Conservation (phyloP, 2,329 filamentous ascomycete species). For the Fusarium poae region DNA sequence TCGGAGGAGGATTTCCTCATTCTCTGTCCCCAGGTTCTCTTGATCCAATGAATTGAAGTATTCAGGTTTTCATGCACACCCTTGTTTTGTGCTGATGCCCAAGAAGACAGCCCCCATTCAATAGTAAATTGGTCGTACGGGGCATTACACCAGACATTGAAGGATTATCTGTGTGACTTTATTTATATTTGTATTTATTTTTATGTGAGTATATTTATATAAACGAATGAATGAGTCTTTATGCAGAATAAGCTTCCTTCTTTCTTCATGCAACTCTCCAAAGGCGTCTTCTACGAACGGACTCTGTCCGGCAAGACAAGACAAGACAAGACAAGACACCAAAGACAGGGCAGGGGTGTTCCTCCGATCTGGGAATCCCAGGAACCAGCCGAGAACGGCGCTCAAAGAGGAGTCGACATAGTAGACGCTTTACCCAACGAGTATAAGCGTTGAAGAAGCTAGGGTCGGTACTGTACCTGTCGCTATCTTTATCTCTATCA, state of each 20-base stretch:
- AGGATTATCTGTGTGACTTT: neutral
- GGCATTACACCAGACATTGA: neutral
- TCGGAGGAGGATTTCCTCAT: neutral
- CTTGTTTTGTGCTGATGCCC: conserved; percentile 24
- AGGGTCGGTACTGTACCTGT: conserved; percentile 37
- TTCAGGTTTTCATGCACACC: conserved; percentile 10
- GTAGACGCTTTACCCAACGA: conserved; percentile 13
- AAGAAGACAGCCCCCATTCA: conserved; percentile 21
- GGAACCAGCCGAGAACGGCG: conserved; percentile 44
- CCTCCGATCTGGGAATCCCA: conserved; percentile 34
- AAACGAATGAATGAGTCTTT: neutral
- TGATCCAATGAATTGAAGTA: conserved; percentile 19
- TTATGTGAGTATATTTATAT: neutral
- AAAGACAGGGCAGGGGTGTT: conserved; percentile 10
- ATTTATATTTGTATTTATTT: neutral
- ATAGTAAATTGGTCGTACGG: conserved; percentile 10
- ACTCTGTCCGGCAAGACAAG: conserved; percentile 34
- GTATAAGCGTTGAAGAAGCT: conserved; percentile 20
- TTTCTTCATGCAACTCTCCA: neutral
- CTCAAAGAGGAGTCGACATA: conserved; percentile 34
- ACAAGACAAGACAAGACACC: too few relatives aligned
- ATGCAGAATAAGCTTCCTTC: neutral
- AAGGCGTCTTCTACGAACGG: conserved; percentile 36
- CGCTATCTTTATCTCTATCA: conserved; percentile 46
- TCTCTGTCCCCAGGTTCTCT: conserved; percentile 16